These are phyloP conservation scores for Tolypocladium pustulatum DNA, from an alignment of 2,329 filamentous ascomycete species.

Conservation along the genomic window DNA sequence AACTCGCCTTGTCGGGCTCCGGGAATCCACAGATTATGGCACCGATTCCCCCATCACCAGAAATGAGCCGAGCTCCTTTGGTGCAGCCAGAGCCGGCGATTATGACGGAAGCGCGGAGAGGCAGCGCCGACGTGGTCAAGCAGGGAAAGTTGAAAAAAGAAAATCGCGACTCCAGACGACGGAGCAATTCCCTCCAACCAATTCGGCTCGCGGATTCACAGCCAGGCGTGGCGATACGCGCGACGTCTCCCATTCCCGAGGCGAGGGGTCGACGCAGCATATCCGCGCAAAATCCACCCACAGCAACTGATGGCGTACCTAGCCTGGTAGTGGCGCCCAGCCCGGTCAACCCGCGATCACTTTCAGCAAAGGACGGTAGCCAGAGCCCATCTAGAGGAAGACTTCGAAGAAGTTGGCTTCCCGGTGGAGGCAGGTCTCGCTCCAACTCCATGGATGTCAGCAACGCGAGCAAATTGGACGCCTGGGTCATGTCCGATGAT, in stretches of 20 bases:
- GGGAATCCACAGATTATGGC: constrained; percentile 16
- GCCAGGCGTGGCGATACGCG: constrained; percentile 13
- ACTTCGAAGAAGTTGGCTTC: constrained; percentile 43
- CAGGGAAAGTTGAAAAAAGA: constrained; percentile 21
- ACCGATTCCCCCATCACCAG: constrained; percentile 18
- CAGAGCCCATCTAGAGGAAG: constrained; percentile 35
- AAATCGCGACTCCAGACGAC: constrained; percentile 12
- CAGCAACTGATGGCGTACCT: constrained; percentile 13
- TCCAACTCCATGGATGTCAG: constrained; percentile 33
- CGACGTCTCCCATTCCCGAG: constrained; percentile 23
- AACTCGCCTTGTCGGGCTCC: constrained; percentile 9
- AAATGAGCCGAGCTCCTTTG: constrained; percentile 12
- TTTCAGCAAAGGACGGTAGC: constrained; percentile 19
- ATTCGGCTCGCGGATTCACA: constrained; percentile 11
- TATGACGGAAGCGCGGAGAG: neutral
- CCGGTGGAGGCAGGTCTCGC: constrained; percentile 36
- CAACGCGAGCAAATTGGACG: constrained; percentile 15
- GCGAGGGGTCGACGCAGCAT: constrained; percentile 32
- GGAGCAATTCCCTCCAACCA: constrained; percentile 23
- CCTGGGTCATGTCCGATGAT: constrained; percentile 47
- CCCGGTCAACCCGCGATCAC: constrained; percentile 17
- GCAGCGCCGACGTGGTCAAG: constrained; percentile 9
- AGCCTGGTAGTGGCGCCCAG: constrained; percentile 19
- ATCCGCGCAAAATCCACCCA: constrained; percentile 33
- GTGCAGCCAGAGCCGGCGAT: constrained; percentile 11